phyloP scores from a whole-genome alignment of 2,329 filamentous ascomycete species.

The Sporothrix globosa region DNA sequence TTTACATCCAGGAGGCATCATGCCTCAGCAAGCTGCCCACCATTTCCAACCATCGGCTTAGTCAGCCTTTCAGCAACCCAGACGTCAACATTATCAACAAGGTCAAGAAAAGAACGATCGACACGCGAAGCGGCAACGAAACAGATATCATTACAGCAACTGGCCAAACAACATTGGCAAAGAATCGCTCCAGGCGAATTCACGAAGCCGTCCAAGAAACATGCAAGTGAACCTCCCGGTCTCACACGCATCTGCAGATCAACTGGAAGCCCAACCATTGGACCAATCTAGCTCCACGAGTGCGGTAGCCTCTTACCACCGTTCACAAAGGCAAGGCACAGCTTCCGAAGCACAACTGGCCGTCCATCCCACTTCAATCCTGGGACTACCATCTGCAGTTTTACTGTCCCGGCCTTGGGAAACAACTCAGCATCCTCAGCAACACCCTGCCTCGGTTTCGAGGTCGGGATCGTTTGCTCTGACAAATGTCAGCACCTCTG shows the following conservation, averaged over 20 bases:
- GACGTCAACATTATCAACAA: background rate
- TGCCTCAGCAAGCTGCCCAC: background rate
- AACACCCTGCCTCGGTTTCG: background rate
- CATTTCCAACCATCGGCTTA: background rate
- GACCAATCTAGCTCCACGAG: background rate
- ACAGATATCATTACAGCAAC: too few species aligned
- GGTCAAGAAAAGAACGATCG: background rate
- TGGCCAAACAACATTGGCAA: too few species aligned
- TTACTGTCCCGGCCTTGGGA: background rate
- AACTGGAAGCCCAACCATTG: background rate
- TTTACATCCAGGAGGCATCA: too few species aligned
- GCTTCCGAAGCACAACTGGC: background rate
- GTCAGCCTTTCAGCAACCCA: background rate
- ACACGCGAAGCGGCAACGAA: background rate
- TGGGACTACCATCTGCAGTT: background rate
- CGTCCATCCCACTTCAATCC: too few species aligned
- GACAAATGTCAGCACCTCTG: background rate
- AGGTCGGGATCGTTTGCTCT: background rate
- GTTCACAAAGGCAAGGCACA: background rate
- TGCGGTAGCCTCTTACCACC: background rate
- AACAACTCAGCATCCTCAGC: background rate
- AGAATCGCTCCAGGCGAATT: background rate
- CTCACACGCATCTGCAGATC: background rate
- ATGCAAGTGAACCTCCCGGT: background rate
- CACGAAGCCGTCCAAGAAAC: background rate